phyloP scores from a whole-genome alignment of 371 early-diverging fungal species.

The Gilbertella persicaria region DNA sequence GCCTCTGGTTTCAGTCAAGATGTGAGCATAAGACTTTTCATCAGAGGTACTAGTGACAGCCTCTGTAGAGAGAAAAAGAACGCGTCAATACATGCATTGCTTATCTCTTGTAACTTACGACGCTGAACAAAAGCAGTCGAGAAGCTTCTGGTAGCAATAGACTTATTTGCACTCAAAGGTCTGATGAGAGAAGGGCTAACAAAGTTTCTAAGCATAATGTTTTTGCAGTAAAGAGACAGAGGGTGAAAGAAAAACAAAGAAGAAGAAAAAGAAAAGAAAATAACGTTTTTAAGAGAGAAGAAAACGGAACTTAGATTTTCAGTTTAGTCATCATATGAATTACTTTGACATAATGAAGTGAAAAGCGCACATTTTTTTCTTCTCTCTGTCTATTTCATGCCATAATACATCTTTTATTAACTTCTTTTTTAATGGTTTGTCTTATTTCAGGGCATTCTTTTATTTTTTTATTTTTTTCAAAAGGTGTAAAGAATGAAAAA shows the following conservation, averaged over 20 bases:
- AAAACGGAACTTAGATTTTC: constrained; percentile 24
- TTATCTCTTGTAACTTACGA: constrained; percentile 28
- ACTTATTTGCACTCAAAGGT: constrained; percentile 42
- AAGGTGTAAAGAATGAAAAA: background rate
- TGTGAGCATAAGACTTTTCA: constrained; percentile 57
- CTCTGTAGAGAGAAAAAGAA: constrained; percentile 11
- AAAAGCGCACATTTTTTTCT: background rate
- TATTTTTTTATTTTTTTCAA: too few relatives aligned
- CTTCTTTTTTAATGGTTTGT: too few relatives aligned
- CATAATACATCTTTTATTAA: too few relatives aligned
- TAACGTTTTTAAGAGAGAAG: constrained; percentile 1
- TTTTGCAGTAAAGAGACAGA: background rate
- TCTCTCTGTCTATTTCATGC: too few relatives aligned
- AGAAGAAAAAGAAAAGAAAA: constrained; percentile 3
- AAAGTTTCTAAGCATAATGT: constrained; percentile 42
- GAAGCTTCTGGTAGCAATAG: constrained; percentile 31
- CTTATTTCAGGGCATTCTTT: too few relatives aligned
- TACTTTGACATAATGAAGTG: background rate
- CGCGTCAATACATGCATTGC: constrained; percentile 1
- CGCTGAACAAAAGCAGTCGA: constrained; percentile 34
- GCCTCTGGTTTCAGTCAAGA: constrained; percentile 79
- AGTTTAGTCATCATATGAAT: constrained; percentile 16
- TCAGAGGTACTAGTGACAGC: constrained; percentile 39
- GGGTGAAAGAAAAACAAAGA: constrained; percentile 2
- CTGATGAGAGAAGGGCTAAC: constrained; percentile 40